phyloP scores from a whole-genome alignment of 148 eudicot species.

The Spergularia bocconei region DNA sequence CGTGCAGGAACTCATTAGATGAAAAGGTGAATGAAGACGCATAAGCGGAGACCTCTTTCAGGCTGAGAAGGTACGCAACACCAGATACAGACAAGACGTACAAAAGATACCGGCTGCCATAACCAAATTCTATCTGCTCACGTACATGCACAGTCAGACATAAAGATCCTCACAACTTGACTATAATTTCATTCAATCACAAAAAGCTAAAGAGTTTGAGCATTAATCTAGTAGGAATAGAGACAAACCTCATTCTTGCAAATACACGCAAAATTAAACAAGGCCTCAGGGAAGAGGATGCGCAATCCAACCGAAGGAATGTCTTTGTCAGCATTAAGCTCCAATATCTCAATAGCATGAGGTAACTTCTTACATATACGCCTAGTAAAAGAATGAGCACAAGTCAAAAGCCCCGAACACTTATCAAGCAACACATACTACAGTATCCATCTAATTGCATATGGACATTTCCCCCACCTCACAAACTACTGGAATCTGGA shows the following conservation, averaged over 20 bases:
- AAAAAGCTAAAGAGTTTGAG: neutral
- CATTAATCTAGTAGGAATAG: neutral
- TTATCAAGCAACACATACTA: neutral
- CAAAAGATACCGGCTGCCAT: conserved; percentile 59
- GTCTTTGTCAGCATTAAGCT: conserved; percentile 54
- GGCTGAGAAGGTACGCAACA: conserved; percentile 58
- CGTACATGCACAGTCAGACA: conserved; percentile 7
- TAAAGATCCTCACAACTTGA: neutral
- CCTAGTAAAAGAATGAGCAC: conserved; percentile 44
- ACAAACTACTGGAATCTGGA: too few relatives aligned
- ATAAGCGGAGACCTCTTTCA: conserved; percentile 49
- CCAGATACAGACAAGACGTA: conserved; percentile 70
- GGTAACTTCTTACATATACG: conserved; percentile 56
- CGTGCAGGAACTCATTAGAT: conserved; percentile 51
- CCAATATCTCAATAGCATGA: conserved; percentile 60
- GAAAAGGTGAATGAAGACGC: conserved; percentile 52
- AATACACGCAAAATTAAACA: conserved; percentile 69
- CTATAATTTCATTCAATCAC: neutral
- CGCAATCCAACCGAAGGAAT: conserved; percentile 63
- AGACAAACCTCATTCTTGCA: conserved; percentile 66
- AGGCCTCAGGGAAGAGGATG: conserved; percentile 55
- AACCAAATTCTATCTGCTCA: conserved; percentile 45
- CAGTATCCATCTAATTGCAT: neutral
- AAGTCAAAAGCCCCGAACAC: neutral
- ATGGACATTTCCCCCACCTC: too few relatives aligned